Base-by-base conservation (phyloP, 169 alveolate genomes). In the Plasmodium knowlesi region DNA sequence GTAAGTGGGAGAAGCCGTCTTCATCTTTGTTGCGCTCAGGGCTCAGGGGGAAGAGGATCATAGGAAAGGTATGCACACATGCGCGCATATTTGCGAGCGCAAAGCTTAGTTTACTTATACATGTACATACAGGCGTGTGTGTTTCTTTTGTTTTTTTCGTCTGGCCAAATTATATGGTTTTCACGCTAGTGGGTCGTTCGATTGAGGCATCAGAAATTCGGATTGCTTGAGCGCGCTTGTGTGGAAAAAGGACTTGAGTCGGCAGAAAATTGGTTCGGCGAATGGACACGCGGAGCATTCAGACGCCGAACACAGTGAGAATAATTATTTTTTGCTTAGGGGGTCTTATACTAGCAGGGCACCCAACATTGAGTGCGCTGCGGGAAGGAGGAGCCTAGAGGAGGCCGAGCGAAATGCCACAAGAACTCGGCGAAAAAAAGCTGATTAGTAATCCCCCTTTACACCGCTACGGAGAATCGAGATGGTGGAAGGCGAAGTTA, bases 231-330 rank as follows among this genome's bases (percentile, higher is more conserved):
- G 61, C 61, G 61, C 9, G 5, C 61, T 50, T 50, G 3, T 14
- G 30, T 32, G 84, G n/a, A 39, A 39, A 79, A 41, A 72, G 84
- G 84, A 16, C 41, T 41, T 22, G 32, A 79, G 19, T 25, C 84
- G 12, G n/a, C 37, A 67, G 76, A 67, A 67, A 19, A 37, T 28
- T 67, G 39, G 39, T 28, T 28, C 76, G n/a, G 76, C n/a, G 76
- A 67, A 67, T 67, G 16, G n/a, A 0, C n/a, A n/a, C 41, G 76
- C 16, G 37, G 16, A 19, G 76, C 12, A 22, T 67, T 25, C 6
- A 25, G 37, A 1, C 37, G 76, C 37, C 9, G 37, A 19, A n/a
- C 76, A 22, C 37, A 25, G 19, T 67, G 76, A 10, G 5, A 37
- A 67, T 67, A 67, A 67, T 10, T 67, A 19, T 67, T n/a, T 67